These are phyloP conservation scores for Volvariella surrecta DNA, from an alignment of 1,284 basidiomycete genomes.

Conservation along the genomic window DNA sequence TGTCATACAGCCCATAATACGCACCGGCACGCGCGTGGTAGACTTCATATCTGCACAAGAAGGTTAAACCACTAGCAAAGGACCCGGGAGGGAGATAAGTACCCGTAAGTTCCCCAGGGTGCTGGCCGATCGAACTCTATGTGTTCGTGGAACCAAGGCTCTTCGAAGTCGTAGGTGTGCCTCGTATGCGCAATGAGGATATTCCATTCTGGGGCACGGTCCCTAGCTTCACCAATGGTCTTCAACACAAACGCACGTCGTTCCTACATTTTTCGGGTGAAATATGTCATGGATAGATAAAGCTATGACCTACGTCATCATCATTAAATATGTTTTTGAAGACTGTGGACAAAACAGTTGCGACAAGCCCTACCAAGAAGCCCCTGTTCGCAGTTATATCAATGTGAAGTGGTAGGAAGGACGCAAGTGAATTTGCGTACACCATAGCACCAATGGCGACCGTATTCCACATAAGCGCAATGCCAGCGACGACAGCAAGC, in stretches of 20 bases:
- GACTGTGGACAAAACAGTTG: background rate
- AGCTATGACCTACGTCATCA: background rate
- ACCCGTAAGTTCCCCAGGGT: conserved; percentile 3
- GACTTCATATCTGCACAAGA: background rate
- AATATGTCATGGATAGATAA: background rate
- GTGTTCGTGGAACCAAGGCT: conserved; percentile 1
- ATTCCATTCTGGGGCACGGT: conserved; percentile 2
- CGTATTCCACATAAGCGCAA: background rate
- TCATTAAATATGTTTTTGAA: background rate
- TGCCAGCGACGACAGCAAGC: background rate
- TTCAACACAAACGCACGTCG: background rate
- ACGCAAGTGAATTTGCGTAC: too few species aligned
- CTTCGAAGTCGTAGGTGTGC: background rate
- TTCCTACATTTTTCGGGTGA: background rate
- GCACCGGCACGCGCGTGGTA: background rate
- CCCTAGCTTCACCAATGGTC: background rate
- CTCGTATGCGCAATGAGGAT: conserved; percentile 3
- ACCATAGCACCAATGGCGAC: background rate
- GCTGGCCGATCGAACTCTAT: conserved; percentile 4
- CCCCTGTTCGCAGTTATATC: too few species aligned
- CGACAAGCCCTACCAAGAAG: background rate
- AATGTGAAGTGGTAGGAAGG: too few species aligned
- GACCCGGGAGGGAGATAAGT: background rate
- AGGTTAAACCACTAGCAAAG: background rate
- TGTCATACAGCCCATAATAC: too few species aligned